These are phyloP conservation scores for Sphagnurus paluster DNA, from an alignment of 1,284 basidiomycete genomes.

Conservation along the genomic window DNA sequence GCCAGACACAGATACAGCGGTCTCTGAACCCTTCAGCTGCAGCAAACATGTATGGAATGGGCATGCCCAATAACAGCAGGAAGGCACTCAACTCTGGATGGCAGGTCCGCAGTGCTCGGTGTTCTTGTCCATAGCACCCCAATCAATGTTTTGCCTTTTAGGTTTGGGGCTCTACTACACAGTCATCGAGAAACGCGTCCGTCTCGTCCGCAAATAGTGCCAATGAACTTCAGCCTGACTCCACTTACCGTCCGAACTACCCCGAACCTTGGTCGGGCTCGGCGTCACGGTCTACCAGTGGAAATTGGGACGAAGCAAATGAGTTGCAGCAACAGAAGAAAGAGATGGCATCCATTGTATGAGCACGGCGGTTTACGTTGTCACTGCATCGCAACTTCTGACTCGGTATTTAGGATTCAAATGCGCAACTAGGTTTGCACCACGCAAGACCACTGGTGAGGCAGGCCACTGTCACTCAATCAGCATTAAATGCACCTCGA, in stretches of 20 bases:
- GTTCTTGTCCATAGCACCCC: background rate
- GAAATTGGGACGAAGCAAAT: slow-evolving; percentile 62
- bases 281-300: slow-evolving; percentile 50
- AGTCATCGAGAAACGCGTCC: slow-evolving; percentile 59
- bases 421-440: slow-evolving; percentile 39
- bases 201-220: slow-evolving; percentile 58
- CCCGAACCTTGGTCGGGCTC: slow-evolving; percentile 60
- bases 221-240: slow-evolving; percentile 50
- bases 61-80: slow-evolving; percentile 45
- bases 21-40: slow-evolving; percentile 43
- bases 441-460: slow-evolving; percentile 45
- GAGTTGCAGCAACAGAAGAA: slow-evolving; percentile 49
- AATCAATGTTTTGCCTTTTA: slow-evolving; percentile 28
- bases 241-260: slow-evolving; percentile 44
- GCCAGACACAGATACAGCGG: slow-evolving; percentile 43
- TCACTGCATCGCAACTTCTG: slow-evolving; percentile 7
- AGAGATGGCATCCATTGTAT: slow-evolving; percentile 49
- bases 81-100: slow-evolving; percentile 64
- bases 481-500: slow-evolving; percentile 38
- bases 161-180: slow-evolving; percentile 59
- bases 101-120: slow-evolving; percentile 52
- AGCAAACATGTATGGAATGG: slow-evolving; percentile 53
- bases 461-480: slow-evolving; percentile 40
- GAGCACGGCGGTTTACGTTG: slow-evolving; percentile 22
- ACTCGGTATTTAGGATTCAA: slow-evolving; percentile 32